Evolutionary conservation across 352 stramenopile species (phyloP).

Genomic region (Phytophthora lateralis): DNA sequence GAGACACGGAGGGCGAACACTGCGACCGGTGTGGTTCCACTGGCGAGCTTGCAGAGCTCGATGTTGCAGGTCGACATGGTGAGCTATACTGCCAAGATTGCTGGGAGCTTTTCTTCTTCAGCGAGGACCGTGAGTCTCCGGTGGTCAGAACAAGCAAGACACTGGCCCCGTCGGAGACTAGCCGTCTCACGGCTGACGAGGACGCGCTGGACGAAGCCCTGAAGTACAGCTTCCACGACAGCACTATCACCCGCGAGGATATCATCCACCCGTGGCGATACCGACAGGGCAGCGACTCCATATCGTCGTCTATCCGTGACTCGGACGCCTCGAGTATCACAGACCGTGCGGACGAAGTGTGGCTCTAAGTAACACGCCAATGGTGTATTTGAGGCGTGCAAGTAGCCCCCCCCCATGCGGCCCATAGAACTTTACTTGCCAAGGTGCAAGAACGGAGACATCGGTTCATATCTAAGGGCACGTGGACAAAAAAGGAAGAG

Average conservation of each 20-base stretch:
- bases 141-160: slow-evolving; percentile 32
- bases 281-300: slow-evolving; percentile 46
- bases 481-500: slow-evolving; percentile 15
- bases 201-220: slow-evolving; percentile 49
- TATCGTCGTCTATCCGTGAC: slow-evolving; percentile 57
- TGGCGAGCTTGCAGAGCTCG: slow-evolving; percentile 60
- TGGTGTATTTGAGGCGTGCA: slow-evolving; percentile 9
- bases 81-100: slow-evolving; percentile 78
- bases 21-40: slow-evolving; percentile 65
- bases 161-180: slow-evolving; percentile 24
- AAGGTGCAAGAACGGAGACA: neutral
- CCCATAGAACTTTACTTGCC: slow-evolving; percentile 5
- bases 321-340: slow-evolving; percentile 62
- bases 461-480: slow-evolving; percentile 9
- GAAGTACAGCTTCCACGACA: slow-evolving; percentile 85
- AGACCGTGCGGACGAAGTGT: slow-evolving; percentile 50
- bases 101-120: slow-evolving; percentile 80
- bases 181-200: slow-evolving; percentile 36
- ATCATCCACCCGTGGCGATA: slow-evolving; percentile 64
- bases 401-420: slow-evolving; percentile 15
- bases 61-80: slow-evolving; percentile 43
- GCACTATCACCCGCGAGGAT: slow-evolving; percentile 54
- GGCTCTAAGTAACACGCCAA: slow-evolving; percentile 40
- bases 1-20: slow-evolving; percentile 33
- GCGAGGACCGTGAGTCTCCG: slow-evolving; percentile 39